These are phyloP conservation scores for Dendrobium nobile DNA, from an alignment of 106 monocot genomes.

Conservation along the genomic window DNA sequence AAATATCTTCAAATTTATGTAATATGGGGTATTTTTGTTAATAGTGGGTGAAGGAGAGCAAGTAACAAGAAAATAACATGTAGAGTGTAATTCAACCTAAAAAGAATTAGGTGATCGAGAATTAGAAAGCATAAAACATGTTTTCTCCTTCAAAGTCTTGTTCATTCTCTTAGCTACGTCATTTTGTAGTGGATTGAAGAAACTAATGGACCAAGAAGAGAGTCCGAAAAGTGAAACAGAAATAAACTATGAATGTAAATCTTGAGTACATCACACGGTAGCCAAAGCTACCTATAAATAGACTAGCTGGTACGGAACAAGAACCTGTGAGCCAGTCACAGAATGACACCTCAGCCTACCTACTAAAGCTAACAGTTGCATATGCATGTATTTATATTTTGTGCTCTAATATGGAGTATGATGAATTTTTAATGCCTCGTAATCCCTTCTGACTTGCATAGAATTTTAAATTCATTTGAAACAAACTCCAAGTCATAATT, in stretches of 20 bases:
- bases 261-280: no score
- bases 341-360: no score
- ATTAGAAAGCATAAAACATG: neutral
- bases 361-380: no score
- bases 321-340: no score
- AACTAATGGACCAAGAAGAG: no score
- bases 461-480: neutral
- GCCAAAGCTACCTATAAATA: no score
- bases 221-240: no score
- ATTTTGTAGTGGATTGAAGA: slow-evolving; percentile 1
- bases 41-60: neutral
- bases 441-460: slow-evolving; percentile 1
- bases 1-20: neutral
- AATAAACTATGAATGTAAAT: no score
- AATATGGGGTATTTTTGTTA: neutral
- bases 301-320: no score
- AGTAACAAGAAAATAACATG: neutral
- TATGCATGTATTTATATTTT: no score
- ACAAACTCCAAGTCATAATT: neutral
- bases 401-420: no score
- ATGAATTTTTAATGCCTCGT: neutral
- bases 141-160: neutral
- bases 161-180: neutral
- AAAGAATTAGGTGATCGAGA: neutral
- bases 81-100: no score